These are phyloP conservation scores for Rhizoctonia solani DNA, from an alignment of 1,284 basidiomycete species.

Conservation along the genomic window DNA sequence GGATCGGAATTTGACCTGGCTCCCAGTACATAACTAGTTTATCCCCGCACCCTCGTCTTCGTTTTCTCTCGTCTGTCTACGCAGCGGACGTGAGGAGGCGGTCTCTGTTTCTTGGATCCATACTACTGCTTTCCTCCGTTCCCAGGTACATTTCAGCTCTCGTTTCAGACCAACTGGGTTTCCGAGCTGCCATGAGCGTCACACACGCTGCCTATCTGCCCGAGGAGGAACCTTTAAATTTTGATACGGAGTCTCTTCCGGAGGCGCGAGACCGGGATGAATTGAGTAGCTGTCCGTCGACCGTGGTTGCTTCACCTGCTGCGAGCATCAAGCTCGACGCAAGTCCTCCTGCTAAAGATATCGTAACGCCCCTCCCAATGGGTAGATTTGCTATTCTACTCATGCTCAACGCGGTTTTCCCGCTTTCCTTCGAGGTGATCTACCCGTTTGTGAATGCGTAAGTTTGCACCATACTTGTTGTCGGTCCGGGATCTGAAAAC, in stretches of 20 bases:
- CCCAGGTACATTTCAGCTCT: neutral
- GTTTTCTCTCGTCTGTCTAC: neutral
- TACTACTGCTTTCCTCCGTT: neutral
- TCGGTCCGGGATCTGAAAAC: neutral
- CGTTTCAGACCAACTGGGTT: neutral
- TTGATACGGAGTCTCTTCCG: constrained; percentile 4
- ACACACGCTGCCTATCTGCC: constrained; percentile 1
- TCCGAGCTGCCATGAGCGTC: neutral
- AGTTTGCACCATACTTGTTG: neutral
- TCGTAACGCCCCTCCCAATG: constrained; percentile 23
- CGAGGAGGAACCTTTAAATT: constrained; percentile 22
- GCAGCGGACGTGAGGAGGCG: neutral
- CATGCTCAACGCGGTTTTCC: constrained; percentile 20
- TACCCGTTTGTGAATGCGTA: constrained; percentile 32
- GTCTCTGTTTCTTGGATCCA: neutral
- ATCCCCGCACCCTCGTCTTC: neutral
- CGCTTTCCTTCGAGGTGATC: constrained; percentile 28
- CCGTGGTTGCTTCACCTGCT: constrained; percentile 11
- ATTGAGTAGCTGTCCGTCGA: neutral
- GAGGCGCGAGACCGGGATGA: constrained; percentile 4
- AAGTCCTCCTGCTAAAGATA: neutral
- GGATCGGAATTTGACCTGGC: neutral
- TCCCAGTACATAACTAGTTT: constrained; percentile 3
- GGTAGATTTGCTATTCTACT: constrained; percentile 21
- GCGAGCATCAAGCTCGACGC: constrained; percentile 22